Base-by-base conservation (phyloP, 768 basidiomycete species). In the Vararia minispora region DNA sequence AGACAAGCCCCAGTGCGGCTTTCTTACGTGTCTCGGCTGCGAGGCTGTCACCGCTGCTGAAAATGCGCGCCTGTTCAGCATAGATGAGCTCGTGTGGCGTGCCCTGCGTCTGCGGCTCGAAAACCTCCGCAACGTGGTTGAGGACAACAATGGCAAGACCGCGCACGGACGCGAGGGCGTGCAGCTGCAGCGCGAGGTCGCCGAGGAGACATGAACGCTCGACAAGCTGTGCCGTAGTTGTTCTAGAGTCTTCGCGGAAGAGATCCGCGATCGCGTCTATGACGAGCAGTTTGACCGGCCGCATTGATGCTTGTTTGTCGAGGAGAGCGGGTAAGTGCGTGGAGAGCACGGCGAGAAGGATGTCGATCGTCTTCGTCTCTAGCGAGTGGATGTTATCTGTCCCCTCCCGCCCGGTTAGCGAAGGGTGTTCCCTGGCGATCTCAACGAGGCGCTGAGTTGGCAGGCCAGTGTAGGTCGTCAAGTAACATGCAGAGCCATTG, bases 231-330 rank as follows among this genome's bases (percentile, higher is more conserved):
- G 60, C 52, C 3, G 77, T 70, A 6, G 71, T 72, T 2, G 74
- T 72, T 49, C 75, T 75, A 40, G 67, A 68, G 11, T 63, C 60
- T 0, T 72, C 68, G 47, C 85, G 81, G 50, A 97, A 84, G 12
- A 95, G 71, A 33, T 92, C 87, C 0, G 83, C 78, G 29, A 99
- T 66, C 0, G 89, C 81, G 58, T 99, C 95, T 42, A 99, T 71
- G 38, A 99, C 60, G 35, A 99, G 49, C 11, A 97, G 68, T 39
- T 73, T 79, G 23, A 95, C 64, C 1, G 86, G 88, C 44, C 66
- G 73, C 1, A 56, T 46, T 1, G 53, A 53, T 0, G 55, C 36
- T 3, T 55, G 46, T 32, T 57, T 48, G 35, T 60, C 47, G 30
- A 80, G 65, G 46, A 77, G 66, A 6, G 58, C 50, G 0, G 80